Evolutionary conservation across 2,329 filamentous ascomycete species (phyloP).

Genomic region (Colletotrichum lupini): DNA sequence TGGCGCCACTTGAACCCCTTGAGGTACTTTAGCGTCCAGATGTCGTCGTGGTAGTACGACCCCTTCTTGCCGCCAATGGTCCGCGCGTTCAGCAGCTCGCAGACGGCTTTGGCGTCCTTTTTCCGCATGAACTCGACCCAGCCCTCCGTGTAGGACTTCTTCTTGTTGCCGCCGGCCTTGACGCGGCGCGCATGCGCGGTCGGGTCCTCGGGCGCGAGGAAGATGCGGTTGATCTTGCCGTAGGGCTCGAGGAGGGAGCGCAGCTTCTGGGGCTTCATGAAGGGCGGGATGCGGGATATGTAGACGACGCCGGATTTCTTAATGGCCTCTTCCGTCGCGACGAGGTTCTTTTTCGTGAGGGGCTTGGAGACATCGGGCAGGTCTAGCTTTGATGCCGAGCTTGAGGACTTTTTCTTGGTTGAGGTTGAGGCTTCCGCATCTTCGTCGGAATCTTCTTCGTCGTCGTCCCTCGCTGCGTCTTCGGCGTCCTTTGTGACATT

Average conservation of each 20-base stretch:
- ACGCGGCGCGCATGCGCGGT: slow-evolving; percentile 74
- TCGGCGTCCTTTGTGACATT: slow-evolving; percentile 47
- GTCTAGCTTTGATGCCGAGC: slow-evolving; percentile 21
- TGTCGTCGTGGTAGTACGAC: slow-evolving; percentile 84
- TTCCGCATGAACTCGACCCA: slow-evolving; percentile 88
- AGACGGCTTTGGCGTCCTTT: slow-evolving; percentile 79
- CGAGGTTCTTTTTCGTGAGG: slow-evolving; percentile 75
- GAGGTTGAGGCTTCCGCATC: slow-evolving; percentile 35
- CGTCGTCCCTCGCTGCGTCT: slow-evolving; percentile 44
- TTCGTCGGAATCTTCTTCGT: background rate
- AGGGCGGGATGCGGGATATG: slow-evolving; percentile 85
- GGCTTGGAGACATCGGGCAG: slow-evolving; percentile 64
- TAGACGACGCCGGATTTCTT: slow-evolving; percentile 85
- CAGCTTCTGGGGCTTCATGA: slow-evolving; percentile 86
- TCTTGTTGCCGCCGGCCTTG: slow-evolving; percentile 82
- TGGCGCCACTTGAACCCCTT: slow-evolving; percentile 86
- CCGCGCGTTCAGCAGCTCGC: slow-evolving; percentile 79
- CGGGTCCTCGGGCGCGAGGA: slow-evolving; percentile 81
- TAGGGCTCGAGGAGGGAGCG: slow-evolving; percentile 80
- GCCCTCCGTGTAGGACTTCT: slow-evolving; percentile 83
- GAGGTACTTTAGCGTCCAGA: slow-evolving; percentile 87
- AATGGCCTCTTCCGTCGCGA: slow-evolving; percentile 71
- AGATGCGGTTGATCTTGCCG: slow-evolving; percentile 81
- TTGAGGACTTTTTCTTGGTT: slow-evolving; percentile 42
- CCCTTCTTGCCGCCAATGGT: slow-evolving; percentile 88